Base-by-base conservation (phyloP, 163 green algal genomes). In the Scenedesmus sp. region DNA sequence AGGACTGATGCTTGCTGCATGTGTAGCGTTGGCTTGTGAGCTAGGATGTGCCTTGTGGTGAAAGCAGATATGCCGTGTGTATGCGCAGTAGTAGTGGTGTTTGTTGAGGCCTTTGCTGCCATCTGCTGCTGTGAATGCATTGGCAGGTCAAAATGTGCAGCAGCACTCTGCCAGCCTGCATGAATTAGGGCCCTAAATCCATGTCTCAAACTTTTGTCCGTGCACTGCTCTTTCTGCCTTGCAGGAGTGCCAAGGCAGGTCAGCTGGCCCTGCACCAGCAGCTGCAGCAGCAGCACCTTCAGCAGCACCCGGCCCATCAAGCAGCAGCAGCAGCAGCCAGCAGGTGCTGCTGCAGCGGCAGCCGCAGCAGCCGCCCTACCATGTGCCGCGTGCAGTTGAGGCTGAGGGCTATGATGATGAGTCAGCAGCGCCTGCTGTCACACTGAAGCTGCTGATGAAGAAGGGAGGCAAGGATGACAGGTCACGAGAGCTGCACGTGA, bases 381-480 rank as follows among this genome's bases (percentile, higher is more conserved):
- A 84, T 62, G 20, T 34, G 23, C 70, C 64, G 52, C 15, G 74
- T 52, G 57, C 13, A 16, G 4, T 54, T 60, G 76, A 67, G 16
- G 67, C 13, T 57, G 59, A 23, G 6, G 70, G 4, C 12, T 66
- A 81, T 55, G 82, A 54, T 13, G 89, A 87, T 4, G 82, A 77
- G 57, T 73, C 64, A 55, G 85, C 8, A 8, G 82, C 20, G 26
- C 60, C 85, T 64, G n/a, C 66, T 13, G 81, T 97, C 5, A 90
- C 91, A 2, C 95, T 97, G 87, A 94, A 95, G 81, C 90, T 98
- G 90, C 93, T 98, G 93, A 94, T 97, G 92, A 95, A 94, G 91
- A 92, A 94, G 6, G 96, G 95, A 4, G 96, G 96, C 57, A 95
- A 95, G 70, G 96, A 97, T 20, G 96, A 97, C 92, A 92, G 92